Evolutionary conservation across 2,329 filamentous ascomycete genomes (phyloP), one percentile per base, ranked within the genome.

Genomic region (Pseudomassariella vexata): DNA sequence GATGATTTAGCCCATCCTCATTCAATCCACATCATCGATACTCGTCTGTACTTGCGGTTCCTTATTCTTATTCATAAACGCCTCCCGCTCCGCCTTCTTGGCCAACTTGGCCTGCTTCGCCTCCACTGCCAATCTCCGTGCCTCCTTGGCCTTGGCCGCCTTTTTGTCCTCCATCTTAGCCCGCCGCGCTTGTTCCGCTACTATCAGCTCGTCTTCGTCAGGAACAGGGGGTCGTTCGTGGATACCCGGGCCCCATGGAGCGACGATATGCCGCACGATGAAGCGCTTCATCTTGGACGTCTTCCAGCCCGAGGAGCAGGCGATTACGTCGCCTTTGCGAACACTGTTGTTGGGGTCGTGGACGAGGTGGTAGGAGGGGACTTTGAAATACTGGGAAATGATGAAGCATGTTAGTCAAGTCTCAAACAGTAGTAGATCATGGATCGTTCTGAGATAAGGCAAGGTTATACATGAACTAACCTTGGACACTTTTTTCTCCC

Each of bases 321-420:
- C 70, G 18, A 92, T 76, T 3, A 90, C 75, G 55, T 92, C 85
- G 51, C 85, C 85, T 30, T 73, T 72, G 36, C 79, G 71, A 22
- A 88, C 70, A 17, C 82, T 87, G 45, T 78, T 74, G 56, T 76
- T 76, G 18, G 85, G 85, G 57, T 92, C 85, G 64, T 87, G 82
- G 22, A 89, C 84, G 19, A 90, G 75, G 53, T 82, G 72, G 44
- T 76, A 72, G 42, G 70, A 66, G 15, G 75, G 73, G 26, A 71
- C 63, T 48, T 79, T 72, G 57, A 83, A 89, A 63, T 71, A 65
- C 79, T 82, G 44, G n/a, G 11, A 17, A 12, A 12, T 22, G 21
- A 17, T 16, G n/a, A n/a, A n/a, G n/a, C n/a, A n/a, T n/a, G n/a
- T n/a, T n/a, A n/a, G n/a, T n/a, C n/a, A n/a, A n/a, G n/a, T n/a